A percentile compares a stretch with the other conserved stretches of the same genome.
These are phyloP conservation scores for Curvularia hawaiiensis DNA, from an alignment of 2,329 filamentous ascomycete genomes.

Conservation along the genomic window DNA sequence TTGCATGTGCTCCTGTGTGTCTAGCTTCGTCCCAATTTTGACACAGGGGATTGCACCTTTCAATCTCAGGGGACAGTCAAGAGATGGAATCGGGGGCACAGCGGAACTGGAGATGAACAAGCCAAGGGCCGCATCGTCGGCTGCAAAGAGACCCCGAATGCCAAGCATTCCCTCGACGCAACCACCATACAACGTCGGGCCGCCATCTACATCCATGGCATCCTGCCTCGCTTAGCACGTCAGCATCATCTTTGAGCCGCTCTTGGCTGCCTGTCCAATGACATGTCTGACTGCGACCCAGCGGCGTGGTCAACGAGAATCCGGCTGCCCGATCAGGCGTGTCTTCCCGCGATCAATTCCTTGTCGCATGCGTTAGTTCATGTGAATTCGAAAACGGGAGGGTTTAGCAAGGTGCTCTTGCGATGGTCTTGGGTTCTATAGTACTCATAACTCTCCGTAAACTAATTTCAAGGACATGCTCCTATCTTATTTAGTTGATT, in stretches of 20 bases:
- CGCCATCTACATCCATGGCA: neutral
- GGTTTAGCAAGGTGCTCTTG: neutral
- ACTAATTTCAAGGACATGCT: neutral
- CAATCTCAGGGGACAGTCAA: neutral
- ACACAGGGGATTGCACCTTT: neutral
- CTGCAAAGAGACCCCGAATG: neutral
- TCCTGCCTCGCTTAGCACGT: neutral
- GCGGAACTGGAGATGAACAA: neutral
- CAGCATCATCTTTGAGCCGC: neutral
- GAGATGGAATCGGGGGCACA: neutral
- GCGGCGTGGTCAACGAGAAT: neutral
- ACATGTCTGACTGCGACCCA: neutral
- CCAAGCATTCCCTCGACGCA: neutral
- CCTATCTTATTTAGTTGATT: neutral
- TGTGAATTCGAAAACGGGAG: neutral
- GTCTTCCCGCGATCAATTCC: neutral
- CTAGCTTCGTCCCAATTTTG: too few species aligned
- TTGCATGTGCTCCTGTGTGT: neutral
- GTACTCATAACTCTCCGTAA: too few species aligned
- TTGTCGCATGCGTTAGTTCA: neutral
- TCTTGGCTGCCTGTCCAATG: neutral
- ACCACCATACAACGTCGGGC: neutral
- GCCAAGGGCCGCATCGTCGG: neutral
- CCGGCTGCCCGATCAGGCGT: constrained; percentile 2
- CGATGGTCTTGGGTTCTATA: too few species aligned